Percentiles rank a stretch among this genome's conserved stretches.
phyloP scores from a whole-genome alignment of 352 stramenopile species.

The Phytophthora melonis region DNA sequence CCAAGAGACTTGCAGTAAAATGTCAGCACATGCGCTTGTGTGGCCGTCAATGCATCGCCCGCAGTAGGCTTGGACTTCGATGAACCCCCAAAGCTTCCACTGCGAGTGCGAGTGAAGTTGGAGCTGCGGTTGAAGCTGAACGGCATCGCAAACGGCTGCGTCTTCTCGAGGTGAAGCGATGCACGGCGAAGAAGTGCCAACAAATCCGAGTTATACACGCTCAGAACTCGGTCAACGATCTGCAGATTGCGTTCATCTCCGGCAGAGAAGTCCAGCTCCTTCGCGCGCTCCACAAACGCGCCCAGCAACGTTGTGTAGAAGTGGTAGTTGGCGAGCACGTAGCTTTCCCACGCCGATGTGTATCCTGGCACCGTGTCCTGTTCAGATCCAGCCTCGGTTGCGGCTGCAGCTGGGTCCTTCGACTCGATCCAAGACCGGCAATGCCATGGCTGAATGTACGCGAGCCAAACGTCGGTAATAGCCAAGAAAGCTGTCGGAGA shows the following conservation, averaged over 20 bases:
- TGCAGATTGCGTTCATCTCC: slow-evolving; percentile 68
- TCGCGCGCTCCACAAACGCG: slow-evolving; percentile 81
- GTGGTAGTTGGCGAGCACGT: slow-evolving; percentile 89
- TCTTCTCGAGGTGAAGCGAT: slow-evolving; percentile 73
- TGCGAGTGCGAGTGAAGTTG: slow-evolving; percentile 35
- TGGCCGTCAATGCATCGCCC: slow-evolving; percentile 58
- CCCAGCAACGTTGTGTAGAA: slow-evolving; percentile 89
- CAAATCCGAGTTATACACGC: slow-evolving; percentile 75
- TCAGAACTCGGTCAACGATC: slow-evolving; percentile 76
- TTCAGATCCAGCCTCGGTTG: slow-evolving; percentile 10
- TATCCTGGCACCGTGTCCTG: slow-evolving; percentile 43
- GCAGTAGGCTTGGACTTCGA: slow-evolving; percentile 38
- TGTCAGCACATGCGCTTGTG: slow-evolving; percentile 76
- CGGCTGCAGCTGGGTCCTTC: slow-evolving; percentile 28
- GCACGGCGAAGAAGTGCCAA: slow-evolving; percentile 67
- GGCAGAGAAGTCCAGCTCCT: slow-evolving; percentile 84
- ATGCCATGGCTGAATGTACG: slow-evolving; percentile 88
- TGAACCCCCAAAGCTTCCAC: slow-evolving; percentile 39
- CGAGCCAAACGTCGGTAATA: slow-evolving; percentile 88
- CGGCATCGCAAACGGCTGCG: slow-evolving; percentile 69
- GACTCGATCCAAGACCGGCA: slow-evolving; percentile 70
- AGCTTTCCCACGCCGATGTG: slow-evolving; percentile 74
- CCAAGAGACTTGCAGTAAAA: slow-evolving; percentile 86
- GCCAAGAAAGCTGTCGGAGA: slow-evolving; percentile 84
- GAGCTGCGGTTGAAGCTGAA: slow-evolving; percentile 44